These are phyloP conservation scores for Trametes villosa DNA, from an alignment of 768 basidiomycete species.

Conservation along the genomic window DNA sequence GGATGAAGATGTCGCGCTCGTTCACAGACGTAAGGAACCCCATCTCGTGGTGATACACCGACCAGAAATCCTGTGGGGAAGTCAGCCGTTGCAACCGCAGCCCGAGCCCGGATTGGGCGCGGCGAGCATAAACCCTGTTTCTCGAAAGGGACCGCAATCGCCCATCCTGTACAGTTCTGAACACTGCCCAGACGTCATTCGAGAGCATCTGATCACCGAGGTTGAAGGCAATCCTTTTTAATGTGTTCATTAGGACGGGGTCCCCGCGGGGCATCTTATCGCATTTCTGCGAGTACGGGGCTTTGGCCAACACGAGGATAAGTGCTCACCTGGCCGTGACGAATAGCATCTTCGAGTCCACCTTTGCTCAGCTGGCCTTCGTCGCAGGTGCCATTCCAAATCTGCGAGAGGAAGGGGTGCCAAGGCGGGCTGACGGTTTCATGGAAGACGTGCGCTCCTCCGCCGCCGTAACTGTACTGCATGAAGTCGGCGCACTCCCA, in stretches of 20 bases:
- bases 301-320: no score
- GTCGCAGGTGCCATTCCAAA: constrained; percentile 56
- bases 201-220: no score
- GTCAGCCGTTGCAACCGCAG: background rate
- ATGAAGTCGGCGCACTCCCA: constrained; percentile 48
- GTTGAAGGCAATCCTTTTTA: no score
- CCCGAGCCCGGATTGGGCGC: no score
- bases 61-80: constrained; percentile 48
- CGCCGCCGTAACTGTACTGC: constrained; percentile 45
- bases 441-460: constrained; percentile 43
- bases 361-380: constrained; percentile 49
- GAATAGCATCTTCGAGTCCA: constrained; percentile 48
- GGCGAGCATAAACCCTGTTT: no score
- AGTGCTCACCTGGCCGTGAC: constrained; percentile 41
- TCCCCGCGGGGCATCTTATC: no score
- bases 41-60: constrained; percentile 38
- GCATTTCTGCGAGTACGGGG: no score
- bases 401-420: constrained; percentile 48
- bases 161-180: no score
- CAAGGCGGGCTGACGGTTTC: constrained; percentile 40
- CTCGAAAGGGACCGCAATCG: no score
- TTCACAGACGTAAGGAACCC: constrained; percentile 43
- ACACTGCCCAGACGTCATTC: no score
- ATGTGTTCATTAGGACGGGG: no score
- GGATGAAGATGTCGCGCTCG: constrained; percentile 44